A percentile compares a stretch with the other conserved stretches of the same genome.
Evolutionary conservation across 177 flowering plant species (phyloP).

Genomic region (Telopea speciosissima): DNA sequence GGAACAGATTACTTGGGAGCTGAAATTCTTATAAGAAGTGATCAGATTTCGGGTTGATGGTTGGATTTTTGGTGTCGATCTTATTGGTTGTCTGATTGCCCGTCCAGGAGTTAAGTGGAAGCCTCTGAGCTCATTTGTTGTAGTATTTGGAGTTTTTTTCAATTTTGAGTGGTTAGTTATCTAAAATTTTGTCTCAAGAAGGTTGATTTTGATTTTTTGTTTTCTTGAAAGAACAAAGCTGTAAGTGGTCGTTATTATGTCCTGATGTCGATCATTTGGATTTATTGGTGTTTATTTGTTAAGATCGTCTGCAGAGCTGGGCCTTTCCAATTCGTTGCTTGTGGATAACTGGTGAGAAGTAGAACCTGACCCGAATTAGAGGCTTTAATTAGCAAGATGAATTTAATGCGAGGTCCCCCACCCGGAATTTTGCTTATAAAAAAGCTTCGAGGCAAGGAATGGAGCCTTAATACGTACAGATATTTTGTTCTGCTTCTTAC

Average conservation of each 20-base stretch:
- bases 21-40: no score
- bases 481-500: constrained; percentile 66
- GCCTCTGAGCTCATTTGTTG: background rate
- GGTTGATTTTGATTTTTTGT: background rate
- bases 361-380: background rate
- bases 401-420: constrained; percentile 36
- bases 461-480: constrained; percentile 53
- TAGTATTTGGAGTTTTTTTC: no score
- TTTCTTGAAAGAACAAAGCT: background rate
- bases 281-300: no score
- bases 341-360: background rate
- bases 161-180: background rate
- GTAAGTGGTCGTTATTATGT: no score
- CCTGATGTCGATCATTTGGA: no score
- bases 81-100: background rate
- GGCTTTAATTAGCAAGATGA: background rate
- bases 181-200: background rate
- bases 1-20: background rate
- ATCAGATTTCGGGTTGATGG: background rate
- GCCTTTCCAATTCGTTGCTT: background rate
- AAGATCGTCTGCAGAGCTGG: no score
- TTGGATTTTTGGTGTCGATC: background rate
- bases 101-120: background rate
- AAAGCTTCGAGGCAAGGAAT: constrained; percentile 49
- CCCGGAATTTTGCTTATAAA: constrained; percentile 62